Conservation (phyloP, 75 land plant genomes). For the Pinus tabuliformis region DNA sequence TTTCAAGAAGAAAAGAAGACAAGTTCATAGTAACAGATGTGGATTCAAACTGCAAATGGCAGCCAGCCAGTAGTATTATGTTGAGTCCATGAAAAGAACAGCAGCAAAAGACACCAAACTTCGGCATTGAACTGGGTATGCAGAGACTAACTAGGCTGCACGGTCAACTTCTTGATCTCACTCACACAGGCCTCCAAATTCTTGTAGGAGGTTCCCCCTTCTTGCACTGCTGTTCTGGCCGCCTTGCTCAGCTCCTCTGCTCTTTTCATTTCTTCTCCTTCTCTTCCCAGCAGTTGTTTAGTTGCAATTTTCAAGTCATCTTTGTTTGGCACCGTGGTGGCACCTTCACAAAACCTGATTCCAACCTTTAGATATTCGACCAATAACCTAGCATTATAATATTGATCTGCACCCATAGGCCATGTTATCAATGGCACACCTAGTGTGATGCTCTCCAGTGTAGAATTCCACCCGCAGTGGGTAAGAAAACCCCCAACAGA, state of each 20-base stretch:
- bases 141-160: too few relatives aligned
- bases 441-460: constrained; percentile 9
- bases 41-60: too few relatives aligned
- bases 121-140: too few relatives aligned
- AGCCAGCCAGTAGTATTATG: too few relatives aligned
- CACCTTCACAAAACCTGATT: neutral
- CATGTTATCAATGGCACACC: constrained; percentile 8
- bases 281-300: neutral
- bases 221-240: neutral
- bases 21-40: too few relatives aligned
- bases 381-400: neutral
- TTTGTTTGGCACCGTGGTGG: too few relatives aligned
- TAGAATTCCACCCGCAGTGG: constrained; percentile 26
- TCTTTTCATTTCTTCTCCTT: neutral
- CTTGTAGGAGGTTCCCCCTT: neutral
- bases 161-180: neutral
- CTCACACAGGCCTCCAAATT: neutral
- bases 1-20: too few relatives aligned
- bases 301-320: too few relatives aligned
- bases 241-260: neutral
- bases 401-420: constrained; percentile 1
- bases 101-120: too few relatives aligned
- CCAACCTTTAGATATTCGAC: neutral
- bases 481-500: constrained; percentile 19
- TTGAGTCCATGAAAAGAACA: too few relatives aligned